These are phyloP conservation scores for Ilyonectria sp. DNA, from an alignment of 2,329 filamentous ascomycete species.

Conservation along the genomic window DNA sequence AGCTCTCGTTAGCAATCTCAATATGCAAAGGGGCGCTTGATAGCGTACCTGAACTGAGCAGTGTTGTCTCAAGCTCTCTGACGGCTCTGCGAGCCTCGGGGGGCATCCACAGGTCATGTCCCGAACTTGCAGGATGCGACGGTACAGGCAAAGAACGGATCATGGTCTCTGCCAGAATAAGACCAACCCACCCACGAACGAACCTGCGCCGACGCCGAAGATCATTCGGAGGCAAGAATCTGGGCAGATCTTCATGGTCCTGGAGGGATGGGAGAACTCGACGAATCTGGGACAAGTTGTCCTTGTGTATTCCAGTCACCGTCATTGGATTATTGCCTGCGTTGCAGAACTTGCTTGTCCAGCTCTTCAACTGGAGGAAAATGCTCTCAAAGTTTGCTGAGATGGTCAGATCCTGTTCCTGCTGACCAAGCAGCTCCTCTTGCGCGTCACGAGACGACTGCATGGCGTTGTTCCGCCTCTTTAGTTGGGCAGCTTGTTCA, in stretches of 20 bases:
- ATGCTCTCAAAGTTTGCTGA: not conserved
- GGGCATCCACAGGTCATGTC: not conserved
- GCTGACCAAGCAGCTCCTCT: not conserved
- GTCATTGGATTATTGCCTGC: not conserved
- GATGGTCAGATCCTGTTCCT: not conserved
- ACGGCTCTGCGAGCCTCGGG: not conserved
- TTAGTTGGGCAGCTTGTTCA: not conserved
- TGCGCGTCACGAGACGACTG: not conserved
- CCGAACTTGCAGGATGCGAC: not conserved
- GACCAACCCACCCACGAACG: not conserved
- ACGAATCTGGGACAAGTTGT: not conserved
- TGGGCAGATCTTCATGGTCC: not conserved
- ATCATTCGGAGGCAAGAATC: not conserved
- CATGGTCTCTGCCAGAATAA: not conserved
- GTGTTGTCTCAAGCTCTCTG: not conserved
- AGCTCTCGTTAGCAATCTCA: not conserved
- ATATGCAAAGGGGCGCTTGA: too few relatives aligned
- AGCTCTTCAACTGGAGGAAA: not conserved
- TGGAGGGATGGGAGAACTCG: not conserved
- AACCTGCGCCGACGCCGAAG: not conserved
- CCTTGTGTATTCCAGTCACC: not conserved
- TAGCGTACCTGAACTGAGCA: not conserved
- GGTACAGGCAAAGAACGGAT: not conserved
- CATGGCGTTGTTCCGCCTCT: not conserved
- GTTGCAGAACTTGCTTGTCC: conserved; percentile 4